Evolutionary conservation across 2,329 filamentous ascomycete genomes (phyloP).

Genomic region (Dissoconium aciculare): DNA sequence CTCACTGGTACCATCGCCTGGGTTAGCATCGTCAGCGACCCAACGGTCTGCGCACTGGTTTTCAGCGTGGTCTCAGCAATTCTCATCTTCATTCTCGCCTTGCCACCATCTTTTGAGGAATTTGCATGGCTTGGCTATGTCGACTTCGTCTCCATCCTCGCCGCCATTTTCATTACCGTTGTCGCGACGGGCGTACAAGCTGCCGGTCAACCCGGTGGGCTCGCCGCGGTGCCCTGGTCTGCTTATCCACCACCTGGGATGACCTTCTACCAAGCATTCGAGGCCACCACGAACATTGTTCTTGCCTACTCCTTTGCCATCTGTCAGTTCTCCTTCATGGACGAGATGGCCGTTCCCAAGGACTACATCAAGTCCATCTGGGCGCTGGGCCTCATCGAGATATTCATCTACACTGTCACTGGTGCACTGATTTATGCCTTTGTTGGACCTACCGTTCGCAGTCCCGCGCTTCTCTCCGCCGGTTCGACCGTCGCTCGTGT

Average conservation of each 20-base stretch:
- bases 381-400: conserved; percentile 49
- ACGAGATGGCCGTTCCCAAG: conserved; percentile 48
- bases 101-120: conserved; percentile 25
- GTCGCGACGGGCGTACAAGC: conserved; percentile 23
- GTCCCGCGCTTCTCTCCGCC: conserved; percentile 52
- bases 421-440: conserved; percentile 55
- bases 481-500: conserved; percentile 43
- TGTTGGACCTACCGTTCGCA: conserved; percentile 45
- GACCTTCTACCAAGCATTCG: conserved; percentile 42
- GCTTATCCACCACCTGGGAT: conserved; percentile 23
- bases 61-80: conserved; percentile 31
- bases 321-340: conserved; percentile 54
- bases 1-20: conserved; percentile 34
- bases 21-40: conserved; percentile 26
- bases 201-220: conserved; percentile 15
- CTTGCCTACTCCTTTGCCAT: conserved; percentile 44
- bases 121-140: conserved; percentile 24
- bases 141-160: conserved; percentile 24
- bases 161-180: conserved; percentile 24
- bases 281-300: conserved; percentile 54
- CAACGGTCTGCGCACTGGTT: conserved; percentile 27
- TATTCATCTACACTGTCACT: conserved; percentile 48
- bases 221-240: conserved; percentile 22
- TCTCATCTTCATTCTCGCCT: conserved; percentile 23
- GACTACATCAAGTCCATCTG: conserved; percentile 45